Base-by-base conservation (phyloP, 352 stramenopile genomes). In the Albugo laibachii region DNA sequence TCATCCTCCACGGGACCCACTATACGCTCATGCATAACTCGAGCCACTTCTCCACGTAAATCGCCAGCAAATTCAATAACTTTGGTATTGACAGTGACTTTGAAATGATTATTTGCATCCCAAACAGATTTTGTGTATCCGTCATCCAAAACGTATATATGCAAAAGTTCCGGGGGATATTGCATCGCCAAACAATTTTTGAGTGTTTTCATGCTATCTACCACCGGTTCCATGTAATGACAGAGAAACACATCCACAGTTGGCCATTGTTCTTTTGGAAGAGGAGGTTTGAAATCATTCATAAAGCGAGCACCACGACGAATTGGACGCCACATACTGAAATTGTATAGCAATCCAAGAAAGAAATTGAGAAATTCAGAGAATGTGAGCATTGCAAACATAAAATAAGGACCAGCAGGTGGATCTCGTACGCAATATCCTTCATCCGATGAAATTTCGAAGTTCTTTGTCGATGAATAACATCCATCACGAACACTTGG, bases 241-340 rank as follows among this genome's bases (percentile, higher is more conserved):
- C 79, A 92, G 48, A 93, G 50, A 56, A 93, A 88, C 13, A 93
- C 63, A 50, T 93, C 80, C 48, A 89, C 75, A 0, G 66, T 83
- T 14, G 80, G 80, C 79, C 79, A 92, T 58, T 92, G 76, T 52
- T 87, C 72, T 64, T 86, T 87, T 34, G 79, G 76, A 51, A 92
- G 75, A 16, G 72, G 73, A 14, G 79, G 79, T 69, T 92, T 89
- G 55, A 92, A 92, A 61, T 92, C 79, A 58, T 86, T 86, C 66
- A 92, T 65, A 66, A 65, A 92, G 20, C 74, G 79, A 49, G 79
- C 79, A 34, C 79, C 79, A 62, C 79, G 79, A 69, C 79, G 79
- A 36, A 92, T 83, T 11, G 79, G 79, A 47, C 74, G 74, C 79
- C 79, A 92, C 79, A 92, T 92, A 73, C 71, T 83, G 58, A 92